phyloP scores from a whole-genome alignment of 2,329 filamentous ascomycete genomes.

The Magnaporthiopsis rhizophila region DNA sequence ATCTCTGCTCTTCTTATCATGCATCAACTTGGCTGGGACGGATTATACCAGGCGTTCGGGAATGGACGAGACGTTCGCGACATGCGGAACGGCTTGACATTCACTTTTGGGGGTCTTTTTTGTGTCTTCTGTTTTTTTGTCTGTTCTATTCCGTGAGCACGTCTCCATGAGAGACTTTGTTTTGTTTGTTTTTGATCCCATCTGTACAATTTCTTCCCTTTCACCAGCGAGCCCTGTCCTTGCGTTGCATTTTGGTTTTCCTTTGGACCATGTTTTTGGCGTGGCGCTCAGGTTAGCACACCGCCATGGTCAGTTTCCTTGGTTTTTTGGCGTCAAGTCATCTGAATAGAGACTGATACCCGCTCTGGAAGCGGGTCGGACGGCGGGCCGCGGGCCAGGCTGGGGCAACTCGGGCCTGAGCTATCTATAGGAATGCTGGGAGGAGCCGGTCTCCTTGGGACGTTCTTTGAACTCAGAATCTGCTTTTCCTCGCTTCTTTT shows the following conservation, averaged over 20 bases:
- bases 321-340: constrained; percentile 6
- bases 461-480: constrained; percentile 6
- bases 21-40: constrained; percentile 13
- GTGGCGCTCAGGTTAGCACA: too few species aligned
- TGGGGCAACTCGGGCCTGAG: constrained; percentile 3
- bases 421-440: constrained; percentile 2
- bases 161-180: too few species aligned
- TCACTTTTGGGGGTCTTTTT: constrained; percentile 7
- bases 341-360: constrained; percentile 1
- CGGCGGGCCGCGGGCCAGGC: constrained; percentile 2
- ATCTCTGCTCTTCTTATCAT: constrained; percentile 11
- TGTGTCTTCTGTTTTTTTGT: constrained; percentile 9
- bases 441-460: neutral
- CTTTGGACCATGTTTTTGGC: too few species aligned
- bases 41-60: constrained; percentile 25
- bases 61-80: constrained; percentile 10
- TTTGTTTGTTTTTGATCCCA: too few species aligned
- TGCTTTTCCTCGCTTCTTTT: constrained; percentile 8
- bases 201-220: too few species aligned
- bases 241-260: too few species aligned
- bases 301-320: too few species aligned
- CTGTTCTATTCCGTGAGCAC: neutral
- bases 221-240: too few species aligned
- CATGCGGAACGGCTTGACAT: constrained; percentile 1
- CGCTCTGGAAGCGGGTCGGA: neutral